A percentile compares a stretch with the other conserved stretches of the same genome.
These are phyloP conservation scores for Xylariaceae sp. DNA, from an alignment of 2,329 filamentous ascomycete species.

Conservation along the genomic window DNA sequence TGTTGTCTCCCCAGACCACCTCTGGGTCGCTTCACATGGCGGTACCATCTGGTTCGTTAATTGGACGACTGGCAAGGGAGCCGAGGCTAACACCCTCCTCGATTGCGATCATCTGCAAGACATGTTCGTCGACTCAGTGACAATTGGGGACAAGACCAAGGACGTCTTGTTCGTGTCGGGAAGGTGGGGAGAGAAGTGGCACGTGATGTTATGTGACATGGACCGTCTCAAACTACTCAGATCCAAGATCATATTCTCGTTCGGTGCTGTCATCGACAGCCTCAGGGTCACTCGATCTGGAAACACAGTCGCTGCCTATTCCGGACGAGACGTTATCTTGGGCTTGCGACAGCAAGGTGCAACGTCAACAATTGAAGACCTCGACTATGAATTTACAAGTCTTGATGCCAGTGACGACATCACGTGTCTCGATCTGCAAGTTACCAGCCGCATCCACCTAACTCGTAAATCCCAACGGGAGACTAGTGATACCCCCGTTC, in stretches of 20 bases:
- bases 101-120: conserved; percentile 43
- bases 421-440: conserved; percentile 62
- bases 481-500: conserved; percentile 31
- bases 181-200: conserved; percentile 35
- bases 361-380: conserved; percentile 34
- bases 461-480: conserved; percentile 28
- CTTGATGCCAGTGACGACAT: conserved; percentile 61
- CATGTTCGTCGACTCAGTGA: conserved; percentile 40
- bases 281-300: conserved; percentile 52
- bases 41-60: conserved; percentile 55
- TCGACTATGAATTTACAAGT: conserved; percentile 54
- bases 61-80: conserved; percentile 49
- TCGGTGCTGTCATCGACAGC: conserved; percentile 39
- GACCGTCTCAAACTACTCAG: conserved; percentile 25
- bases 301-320: conserved; percentile 53
- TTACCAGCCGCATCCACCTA: conserved; percentile 31
- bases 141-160: conserved; percentile 30
- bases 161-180: conserved; percentile 49
- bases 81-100: conserved; percentile 40
- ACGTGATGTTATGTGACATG: conserved; percentile 46
- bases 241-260: conserved; percentile 35
- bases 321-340: conserved; percentile 54
- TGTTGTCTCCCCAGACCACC: conserved; percentile 38
- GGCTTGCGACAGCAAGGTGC: conserved; percentile 43
- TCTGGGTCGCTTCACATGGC: conserved; percentile 59